Evolutionary conservation across 2,329 filamentous ascomycete genomes (phyloP).

Genomic region (Trichoderma gracile): DNA sequence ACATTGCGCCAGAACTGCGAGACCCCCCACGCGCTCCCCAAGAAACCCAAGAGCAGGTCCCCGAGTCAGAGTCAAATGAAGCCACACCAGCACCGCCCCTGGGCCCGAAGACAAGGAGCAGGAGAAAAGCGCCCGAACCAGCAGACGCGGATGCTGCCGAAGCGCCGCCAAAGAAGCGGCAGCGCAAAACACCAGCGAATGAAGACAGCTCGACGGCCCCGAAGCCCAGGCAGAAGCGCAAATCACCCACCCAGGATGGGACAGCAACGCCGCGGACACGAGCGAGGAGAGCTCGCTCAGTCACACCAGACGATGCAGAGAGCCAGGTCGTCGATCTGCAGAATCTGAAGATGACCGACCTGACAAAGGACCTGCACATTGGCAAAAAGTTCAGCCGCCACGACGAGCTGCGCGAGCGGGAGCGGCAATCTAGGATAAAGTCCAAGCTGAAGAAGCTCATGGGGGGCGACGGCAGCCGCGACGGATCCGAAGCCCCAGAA

Average conservation of each 20-base stretch:
- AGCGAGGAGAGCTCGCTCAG: slow-evolving; percentile 45
- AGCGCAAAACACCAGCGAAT: slow-evolving; percentile 36
- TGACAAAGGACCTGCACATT: slow-evolving; percentile 68
- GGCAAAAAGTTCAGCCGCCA: slow-evolving; percentile 76
- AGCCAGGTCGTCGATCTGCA: slow-evolving; percentile 63
- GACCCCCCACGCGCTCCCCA: slow-evolving; percentile 11
- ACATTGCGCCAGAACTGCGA: slow-evolving; percentile 25
- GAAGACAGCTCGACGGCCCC: slow-evolving; percentile 27
- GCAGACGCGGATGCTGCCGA: slow-evolving; percentile 27
- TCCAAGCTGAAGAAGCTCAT: slow-evolving; percentile 35
- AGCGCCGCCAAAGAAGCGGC: slow-evolving; percentile 39
- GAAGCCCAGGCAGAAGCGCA: slow-evolving; percentile 35
- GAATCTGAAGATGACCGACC: slow-evolving; percentile 69
- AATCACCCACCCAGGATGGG: slow-evolving; percentile 29
- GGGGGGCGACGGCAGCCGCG: slow-evolving; percentile 31
- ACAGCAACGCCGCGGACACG: slow-evolving; percentile 33
- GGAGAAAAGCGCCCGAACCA: slow-evolving; percentile 22
- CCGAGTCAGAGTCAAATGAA: not conserved
- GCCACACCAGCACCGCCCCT: slow-evolving; percentile 5
- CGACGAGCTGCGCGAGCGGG: slow-evolving; percentile 68
- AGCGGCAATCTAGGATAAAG: slow-evolving; percentile 49
- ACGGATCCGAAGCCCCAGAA: slow-evolving; percentile 28
- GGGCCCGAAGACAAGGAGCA: slow-evolving; percentile 22
- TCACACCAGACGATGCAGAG: slow-evolving; percentile 66
- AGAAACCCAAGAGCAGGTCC: slow-evolving; percentile 5